These are phyloP conservation scores for Stachybotrys elegans DNA, from an alignment of 2,329 filamentous ascomycete genomes.

Conservation along the genomic window DNA sequence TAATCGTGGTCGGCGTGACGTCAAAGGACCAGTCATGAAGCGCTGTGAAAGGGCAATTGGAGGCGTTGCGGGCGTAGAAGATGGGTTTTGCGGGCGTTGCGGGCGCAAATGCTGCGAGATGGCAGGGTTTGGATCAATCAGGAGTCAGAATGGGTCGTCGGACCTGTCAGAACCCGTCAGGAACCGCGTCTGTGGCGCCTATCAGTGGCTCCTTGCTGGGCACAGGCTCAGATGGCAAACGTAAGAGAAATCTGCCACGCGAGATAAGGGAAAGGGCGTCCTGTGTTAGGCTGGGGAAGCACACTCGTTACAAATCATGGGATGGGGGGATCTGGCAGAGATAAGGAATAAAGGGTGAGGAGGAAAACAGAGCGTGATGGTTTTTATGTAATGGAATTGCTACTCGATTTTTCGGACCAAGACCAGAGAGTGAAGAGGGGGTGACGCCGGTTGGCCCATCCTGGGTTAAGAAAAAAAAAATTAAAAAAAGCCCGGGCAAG, in stretches of 20 bases:
- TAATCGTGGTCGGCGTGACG: background rate
- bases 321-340: too few relatives aligned
- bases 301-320: too few relatives aligned
- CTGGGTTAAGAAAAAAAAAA: too few relatives aligned
- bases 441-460: conserved; percentile 12
- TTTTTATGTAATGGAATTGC: conserved; percentile 36
- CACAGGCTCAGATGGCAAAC: conserved; percentile 10
- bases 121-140: conserved; percentile 21
- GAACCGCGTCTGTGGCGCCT: conserved; percentile 21
- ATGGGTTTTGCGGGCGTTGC: conserved; percentile 29
- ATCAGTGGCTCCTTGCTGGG: conserved; percentile 11
- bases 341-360: conserved; percentile 21
- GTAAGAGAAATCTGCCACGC: conserved; percentile 20
- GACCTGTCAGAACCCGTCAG: too few relatives aligned
- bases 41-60: conserved; percentile 15
- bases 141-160: conserved; percentile 15
- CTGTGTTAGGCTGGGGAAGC: too few relatives aligned
- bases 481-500: too few relatives aligned
- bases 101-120: conserved; percentile 25
- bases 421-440: too few relatives aligned
- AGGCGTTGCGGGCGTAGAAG: conserved; percentile 27
- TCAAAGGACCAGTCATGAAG: conserved; percentile 10
- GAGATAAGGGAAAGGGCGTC: too few relatives aligned
- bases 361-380: conserved; percentile 23
- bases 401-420: too few relatives aligned